Conservation (phyloP, 371 early-diverging fungal genomes). For the Mortierella sp. region DNA sequence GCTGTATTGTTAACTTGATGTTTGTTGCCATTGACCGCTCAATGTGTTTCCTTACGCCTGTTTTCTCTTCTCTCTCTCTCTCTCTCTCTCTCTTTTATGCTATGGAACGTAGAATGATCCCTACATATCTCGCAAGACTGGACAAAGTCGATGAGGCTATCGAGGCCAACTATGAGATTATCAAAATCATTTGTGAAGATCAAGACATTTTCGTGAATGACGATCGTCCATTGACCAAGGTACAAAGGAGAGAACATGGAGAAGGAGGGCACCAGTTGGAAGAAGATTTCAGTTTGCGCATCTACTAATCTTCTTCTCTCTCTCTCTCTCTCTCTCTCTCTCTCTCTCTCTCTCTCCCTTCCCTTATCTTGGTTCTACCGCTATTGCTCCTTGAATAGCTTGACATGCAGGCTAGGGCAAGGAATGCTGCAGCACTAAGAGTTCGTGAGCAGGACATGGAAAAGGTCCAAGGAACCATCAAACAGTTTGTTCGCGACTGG, state of each 20-base stretch:
- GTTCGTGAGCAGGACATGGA: constrained; percentile 84
- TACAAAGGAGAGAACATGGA: constrained; percentile 8
- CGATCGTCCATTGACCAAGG: constrained; percentile 41
- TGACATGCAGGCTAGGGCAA: constrained; percentile 26
- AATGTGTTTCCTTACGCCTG: too few relatives aligned
- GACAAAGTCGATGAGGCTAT: constrained; percentile 55
- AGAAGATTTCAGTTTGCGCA: not conserved
- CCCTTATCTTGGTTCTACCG: constrained; percentile 8
- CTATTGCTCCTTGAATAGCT: constrained; percentile 22
- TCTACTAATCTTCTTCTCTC: not conserved
- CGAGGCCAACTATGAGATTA: constrained; percentile 56
- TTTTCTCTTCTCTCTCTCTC: too few relatives aligned
- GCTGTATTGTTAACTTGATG: constrained; percentile 55
- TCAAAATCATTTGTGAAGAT: constrained; percentile 58
- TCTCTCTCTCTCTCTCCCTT: not conserved
- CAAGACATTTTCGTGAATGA: constrained; percentile 53
- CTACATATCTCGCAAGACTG: constrained; percentile 52
- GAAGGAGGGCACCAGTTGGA: too few relatives aligned
- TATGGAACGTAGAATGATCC: constrained; percentile 53
- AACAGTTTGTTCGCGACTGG: constrained; percentile 97
- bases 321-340: not conserved
- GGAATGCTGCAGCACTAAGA: constrained; percentile 54
- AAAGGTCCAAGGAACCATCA: constrained; percentile 86
- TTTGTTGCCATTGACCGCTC: too few relatives aligned
- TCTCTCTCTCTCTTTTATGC: too few relatives aligned